phyloP scores from a whole-genome alignment of 495 filamentous ascomycete species.

The Neurospora sublineolata region DNA sequence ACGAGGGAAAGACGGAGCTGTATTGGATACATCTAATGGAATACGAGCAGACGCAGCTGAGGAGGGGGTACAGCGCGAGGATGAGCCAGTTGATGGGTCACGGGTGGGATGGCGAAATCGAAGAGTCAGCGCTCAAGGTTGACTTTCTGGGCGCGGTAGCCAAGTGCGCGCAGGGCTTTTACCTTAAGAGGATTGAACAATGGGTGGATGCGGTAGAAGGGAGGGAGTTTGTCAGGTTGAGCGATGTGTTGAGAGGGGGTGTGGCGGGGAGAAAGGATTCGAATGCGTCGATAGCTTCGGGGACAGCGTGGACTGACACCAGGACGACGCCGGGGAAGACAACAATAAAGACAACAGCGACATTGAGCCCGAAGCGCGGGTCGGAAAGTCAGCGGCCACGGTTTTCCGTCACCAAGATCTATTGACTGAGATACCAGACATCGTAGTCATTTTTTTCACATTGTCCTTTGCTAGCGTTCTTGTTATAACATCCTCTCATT shows the following conservation, averaged over 20 bases:
- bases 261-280: not conserved
- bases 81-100: slow-evolving; percentile 14
- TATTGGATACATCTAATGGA: slow-evolving; percentile 30
- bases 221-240: slow-evolving; percentile 14
- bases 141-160: slow-evolving; percentile 15
- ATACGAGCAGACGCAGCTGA: slow-evolving; percentile 24
- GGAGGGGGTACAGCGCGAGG: slow-evolving; percentile 19
- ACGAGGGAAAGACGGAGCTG: slow-evolving; percentile 25
- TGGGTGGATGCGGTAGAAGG: slow-evolving; percentile 18
- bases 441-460: not conserved
- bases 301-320: not conserved
- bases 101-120: slow-evolving; percentile 13
- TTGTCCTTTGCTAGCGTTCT: not conserved
- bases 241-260: slow-evolving; percentile 18
- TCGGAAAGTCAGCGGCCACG: not conserved
- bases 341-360: not conserved
- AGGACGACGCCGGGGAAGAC: not conserved
- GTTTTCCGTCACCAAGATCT: not conserved
- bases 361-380: not conserved
- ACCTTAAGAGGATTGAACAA: slow-evolving; percentile 18
- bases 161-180: slow-evolving; percentile 14
- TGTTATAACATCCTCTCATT: not conserved
- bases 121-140: slow-evolving; percentile 14
- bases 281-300: not conserved
- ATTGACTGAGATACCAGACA: not conserved